These are phyloP conservation scores for Talaromyces sp. DNA, from an alignment of 2,329 filamentous ascomycete species.

Conservation along the genomic window DNA sequence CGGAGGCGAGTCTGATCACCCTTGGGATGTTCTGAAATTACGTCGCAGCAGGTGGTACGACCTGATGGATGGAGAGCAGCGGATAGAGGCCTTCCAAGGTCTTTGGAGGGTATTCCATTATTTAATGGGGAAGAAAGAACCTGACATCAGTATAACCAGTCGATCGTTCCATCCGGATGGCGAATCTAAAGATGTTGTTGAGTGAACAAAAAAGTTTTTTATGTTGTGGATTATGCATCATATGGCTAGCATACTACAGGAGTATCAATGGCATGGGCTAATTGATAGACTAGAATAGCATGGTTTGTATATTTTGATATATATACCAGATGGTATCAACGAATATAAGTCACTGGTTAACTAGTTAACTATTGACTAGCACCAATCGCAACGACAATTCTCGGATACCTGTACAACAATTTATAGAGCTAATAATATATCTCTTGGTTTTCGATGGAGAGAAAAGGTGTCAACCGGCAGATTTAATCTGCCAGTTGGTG, in stretches of 20 bases:
- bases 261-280: neutral
- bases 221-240: neutral
- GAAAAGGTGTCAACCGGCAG: too few relatives aligned
- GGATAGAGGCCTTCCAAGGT: constrained; percentile 52
- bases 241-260: neutral
- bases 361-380: too few relatives aligned
- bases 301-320: neutral
- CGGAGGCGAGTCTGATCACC: constrained; percentile 23
- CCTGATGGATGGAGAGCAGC: constrained; percentile 50
- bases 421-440: too few relatives aligned
- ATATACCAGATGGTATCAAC: neutral
- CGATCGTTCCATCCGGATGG: neutral
- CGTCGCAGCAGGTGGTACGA: constrained; percentile 58
- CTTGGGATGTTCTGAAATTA: constrained; percentile 51
- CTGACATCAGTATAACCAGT: neutral
- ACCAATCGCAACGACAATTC: too few relatives aligned
- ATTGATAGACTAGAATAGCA: neutral
- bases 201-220: neutral
- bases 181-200: neutral
- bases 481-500: too few relatives aligned
- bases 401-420: too few relatives aligned
- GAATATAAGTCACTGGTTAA: neutral
- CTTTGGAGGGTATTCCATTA: constrained; percentile 57
- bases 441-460: too few relatives aligned
- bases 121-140: constrained; percentile 36